Conservation (phyloP, 495 filamentous ascomycete genomes). For the Cercophora scortea region DNA sequence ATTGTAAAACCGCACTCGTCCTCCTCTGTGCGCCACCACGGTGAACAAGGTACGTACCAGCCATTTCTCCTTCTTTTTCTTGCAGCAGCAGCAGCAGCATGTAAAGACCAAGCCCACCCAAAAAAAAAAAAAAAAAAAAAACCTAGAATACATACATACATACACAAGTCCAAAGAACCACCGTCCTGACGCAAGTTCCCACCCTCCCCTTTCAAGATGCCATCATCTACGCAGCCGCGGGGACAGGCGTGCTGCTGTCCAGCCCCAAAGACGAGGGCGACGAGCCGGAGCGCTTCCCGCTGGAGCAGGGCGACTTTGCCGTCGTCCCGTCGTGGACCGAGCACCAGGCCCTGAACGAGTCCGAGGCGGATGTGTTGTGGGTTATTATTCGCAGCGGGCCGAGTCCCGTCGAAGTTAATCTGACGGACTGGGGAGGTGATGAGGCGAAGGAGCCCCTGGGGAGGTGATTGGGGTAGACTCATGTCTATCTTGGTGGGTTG, state of each 20-base stretch:
- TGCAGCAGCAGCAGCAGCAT: too few species aligned
- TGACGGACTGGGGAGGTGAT: constrained; percentile 48
- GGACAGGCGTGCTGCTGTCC: constrained; percentile 31
- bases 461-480: too few species aligned
- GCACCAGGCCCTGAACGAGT: constrained; percentile 60
- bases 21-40: constrained; percentile 36
- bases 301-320: constrained; percentile 55
- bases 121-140: too few species aligned
- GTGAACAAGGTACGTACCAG: constrained; percentile 36
- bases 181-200: too few species aligned
- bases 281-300: constrained; percentile 40
- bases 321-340: constrained; percentile 57
- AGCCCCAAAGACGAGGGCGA: constrained; percentile 31
- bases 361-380: constrained; percentile 50
- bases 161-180: not conserved
- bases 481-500: not conserved
- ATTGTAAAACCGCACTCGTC: constrained; percentile 32
- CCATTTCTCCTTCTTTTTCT: not conserved
- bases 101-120: not conserved
- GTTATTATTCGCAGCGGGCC: constrained; percentile 52
- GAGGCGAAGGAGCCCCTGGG: constrained; percentile 12
- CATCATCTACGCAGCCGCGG: constrained; percentile 38
- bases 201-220: constrained; percentile 24
- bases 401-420: constrained; percentile 47
- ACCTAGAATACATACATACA: too few species aligned